A percentile compares a stretch with the other conserved stretches of the same genome.
phyloP scores from a whole-genome alignment of 176 grass and related monocot genomes.

The Rhynchospora pubera region DNA sequence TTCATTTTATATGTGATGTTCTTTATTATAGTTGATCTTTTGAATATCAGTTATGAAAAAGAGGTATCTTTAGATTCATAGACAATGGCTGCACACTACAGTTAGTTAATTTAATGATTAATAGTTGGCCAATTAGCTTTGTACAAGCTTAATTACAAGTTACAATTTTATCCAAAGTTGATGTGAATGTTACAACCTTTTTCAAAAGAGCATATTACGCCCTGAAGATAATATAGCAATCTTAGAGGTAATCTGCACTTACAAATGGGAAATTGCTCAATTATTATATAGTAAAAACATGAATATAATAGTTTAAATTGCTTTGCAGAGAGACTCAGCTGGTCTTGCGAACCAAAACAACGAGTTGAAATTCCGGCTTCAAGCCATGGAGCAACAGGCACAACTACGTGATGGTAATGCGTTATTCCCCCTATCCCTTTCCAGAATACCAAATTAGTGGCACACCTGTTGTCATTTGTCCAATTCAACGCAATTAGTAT shows the following conservation, averaged over 20 bases:
- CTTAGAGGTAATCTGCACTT: background rate
- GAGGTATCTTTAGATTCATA: background rate
- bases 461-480: background rate
- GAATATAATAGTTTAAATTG: background rate
- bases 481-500: background rate
- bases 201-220: too few relatives aligned
- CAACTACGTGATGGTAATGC: slow-evolving; percentile 78
- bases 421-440: background rate
- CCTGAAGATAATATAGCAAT: background rate
- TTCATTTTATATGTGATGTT: background rate
- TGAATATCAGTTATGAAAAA: slow-evolving; percentile 12
- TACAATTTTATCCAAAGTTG: background rate
- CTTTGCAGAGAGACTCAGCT: slow-evolving; percentile 51
- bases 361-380: slow-evolving; percentile 88
- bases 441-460: background rate
- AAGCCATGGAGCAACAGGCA: slow-evolving; percentile 95
- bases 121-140: background rate
- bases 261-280: background rate
- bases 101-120: background rate
- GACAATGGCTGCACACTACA: too few relatives aligned
- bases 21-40: background rate
- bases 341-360: slow-evolving; percentile 65
- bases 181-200: background rate
- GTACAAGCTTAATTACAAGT: background rate
- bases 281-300: background rate